These are phyloP conservation scores for Hemileccinum impolitum DNA, from an alignment of 768 basidiomycete genomes.

Conservation along the genomic window DNA sequence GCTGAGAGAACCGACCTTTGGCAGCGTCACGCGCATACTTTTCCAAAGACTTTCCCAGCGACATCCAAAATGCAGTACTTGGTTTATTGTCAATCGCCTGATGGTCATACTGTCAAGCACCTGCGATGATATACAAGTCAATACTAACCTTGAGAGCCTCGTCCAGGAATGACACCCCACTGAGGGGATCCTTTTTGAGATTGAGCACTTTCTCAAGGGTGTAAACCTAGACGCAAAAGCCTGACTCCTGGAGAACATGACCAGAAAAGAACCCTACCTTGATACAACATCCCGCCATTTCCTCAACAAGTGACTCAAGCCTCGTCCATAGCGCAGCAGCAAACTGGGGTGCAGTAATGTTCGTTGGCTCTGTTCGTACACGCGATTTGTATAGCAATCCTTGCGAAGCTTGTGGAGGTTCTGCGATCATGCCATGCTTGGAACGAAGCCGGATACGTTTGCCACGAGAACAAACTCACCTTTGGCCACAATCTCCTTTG, in stretches of 20 bases:
- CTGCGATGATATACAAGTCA: too few species aligned
- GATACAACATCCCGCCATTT: slow-evolving; percentile 87
- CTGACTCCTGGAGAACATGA: neutral
- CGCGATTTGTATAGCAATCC: slow-evolving; percentile 76
- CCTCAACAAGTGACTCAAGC: slow-evolving; percentile 75
- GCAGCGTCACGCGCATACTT: slow-evolving; percentile 76
- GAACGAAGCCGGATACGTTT: neutral
- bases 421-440: slow-evolving; percentile 2
- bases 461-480: slow-evolving; percentile 41
- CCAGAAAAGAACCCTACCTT: slow-evolving; percentile 48
- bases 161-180: slow-evolving; percentile 79
- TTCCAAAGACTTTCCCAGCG: slow-evolving; percentile 76
- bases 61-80: slow-evolving; percentile 87
- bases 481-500: slow-evolving; percentile 78
- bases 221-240: slow-evolving; percentile 63
- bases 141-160: slow-evolving; percentile 83
- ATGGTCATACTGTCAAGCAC: slow-evolving; percentile 2
- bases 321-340: slow-evolving; percentile 51
- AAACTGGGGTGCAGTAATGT: slow-evolving; percentile 83
- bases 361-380: slow-evolving; percentile 88
- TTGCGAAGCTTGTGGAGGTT: slow-evolving; percentile 26
- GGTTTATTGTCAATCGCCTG: slow-evolving; percentile 89
- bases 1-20: slow-evolving; percentile 51
- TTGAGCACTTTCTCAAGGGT: slow-evolving; percentile 91
- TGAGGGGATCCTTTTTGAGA: slow-evolving; percentile 79